Evolutionary conservation across 495 filamentous ascomycete genomes (phyloP).

Genomic region (Neurospora africana): DNA sequence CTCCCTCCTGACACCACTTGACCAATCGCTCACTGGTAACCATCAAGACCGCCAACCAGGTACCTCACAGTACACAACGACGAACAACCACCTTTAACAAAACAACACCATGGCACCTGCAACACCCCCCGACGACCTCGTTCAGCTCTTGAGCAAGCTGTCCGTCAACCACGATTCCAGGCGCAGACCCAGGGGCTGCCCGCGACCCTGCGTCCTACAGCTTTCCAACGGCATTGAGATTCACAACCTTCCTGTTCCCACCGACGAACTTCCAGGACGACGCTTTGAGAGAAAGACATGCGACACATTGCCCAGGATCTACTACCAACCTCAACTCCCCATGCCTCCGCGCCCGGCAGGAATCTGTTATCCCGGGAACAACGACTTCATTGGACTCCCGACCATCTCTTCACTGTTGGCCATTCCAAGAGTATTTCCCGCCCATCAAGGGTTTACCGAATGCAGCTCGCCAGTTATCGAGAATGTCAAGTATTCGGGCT

Average conservation of each 20-base stretch:
- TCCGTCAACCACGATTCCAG: not conserved
- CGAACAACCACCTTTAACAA: not conserved
- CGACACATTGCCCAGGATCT: not conserved
- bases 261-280: not conserved
- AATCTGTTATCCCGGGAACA: not conserved
- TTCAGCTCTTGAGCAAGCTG: not conserved
- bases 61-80: not conserved
- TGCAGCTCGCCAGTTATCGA: not conserved
- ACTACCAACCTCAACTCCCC: not conserved
- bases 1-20: not conserved
- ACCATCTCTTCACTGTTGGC: not conserved
- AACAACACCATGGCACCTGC: not conserved
- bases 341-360: not conserved
- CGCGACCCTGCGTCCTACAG: not conserved
- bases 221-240: not conserved
- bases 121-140: not conserved
- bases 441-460: not conserved
- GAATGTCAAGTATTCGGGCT: not conserved
- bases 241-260: not conserved
- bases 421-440: not conserved
- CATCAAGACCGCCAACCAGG: not conserved
- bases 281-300: not conserved
- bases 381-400: not conserved
- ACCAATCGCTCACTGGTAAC: not conserved
- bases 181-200: not conserved